Conservation (phyloP, 2,329 filamentous ascomycete species). For the Colletotrichum echinochloae region DNA sequence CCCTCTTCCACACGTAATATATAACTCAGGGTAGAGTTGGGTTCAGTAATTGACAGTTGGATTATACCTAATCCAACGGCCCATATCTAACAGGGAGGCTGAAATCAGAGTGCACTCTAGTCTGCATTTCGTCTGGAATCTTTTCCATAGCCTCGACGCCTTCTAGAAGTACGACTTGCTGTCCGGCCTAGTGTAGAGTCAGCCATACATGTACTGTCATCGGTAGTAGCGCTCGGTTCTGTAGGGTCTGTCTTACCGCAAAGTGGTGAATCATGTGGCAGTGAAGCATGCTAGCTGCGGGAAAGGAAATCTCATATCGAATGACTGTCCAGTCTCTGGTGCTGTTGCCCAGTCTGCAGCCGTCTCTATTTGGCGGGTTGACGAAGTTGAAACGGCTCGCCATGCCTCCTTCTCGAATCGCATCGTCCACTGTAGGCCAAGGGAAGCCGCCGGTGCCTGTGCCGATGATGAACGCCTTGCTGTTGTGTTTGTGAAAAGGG, state of each 20-base stretch:
- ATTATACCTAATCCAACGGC: conserved; percentile 20
- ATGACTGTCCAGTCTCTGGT: conserved; percentile 36
- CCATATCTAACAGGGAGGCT: conserved; percentile 15
- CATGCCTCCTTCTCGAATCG: conserved; percentile 28
- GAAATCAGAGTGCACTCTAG: conserved; percentile 35
- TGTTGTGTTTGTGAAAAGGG: conserved; percentile 36
- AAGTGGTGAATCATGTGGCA: conserved; percentile 38
- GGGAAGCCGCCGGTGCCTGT: conserved; percentile 30
- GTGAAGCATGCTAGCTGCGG: conserved; percentile 35
- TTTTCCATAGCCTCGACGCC: conserved; percentile 28
- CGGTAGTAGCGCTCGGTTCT: neutral
- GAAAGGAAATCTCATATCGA: conserved; percentile 34
- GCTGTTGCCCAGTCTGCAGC: conserved; percentile 30
- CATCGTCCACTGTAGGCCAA: conserved; percentile 31
- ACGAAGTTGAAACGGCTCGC: conserved; percentile 23
- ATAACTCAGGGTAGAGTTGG: neutral
- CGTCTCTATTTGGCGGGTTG: conserved; percentile 28
- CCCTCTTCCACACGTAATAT: neutral
- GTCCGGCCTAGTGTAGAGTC: conserved; percentile 16
- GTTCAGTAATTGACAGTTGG: too few relatives aligned
- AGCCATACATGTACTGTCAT: neutral
- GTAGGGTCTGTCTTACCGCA: conserved; percentile 10
- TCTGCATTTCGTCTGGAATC: conserved; percentile 30
- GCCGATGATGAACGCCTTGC: conserved; percentile 33
- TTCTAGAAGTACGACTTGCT: conserved; percentile 29